Base-by-base conservation (phyloP, 1,139 yeast species). In the Saccharomycopsis phalli region DNA sequence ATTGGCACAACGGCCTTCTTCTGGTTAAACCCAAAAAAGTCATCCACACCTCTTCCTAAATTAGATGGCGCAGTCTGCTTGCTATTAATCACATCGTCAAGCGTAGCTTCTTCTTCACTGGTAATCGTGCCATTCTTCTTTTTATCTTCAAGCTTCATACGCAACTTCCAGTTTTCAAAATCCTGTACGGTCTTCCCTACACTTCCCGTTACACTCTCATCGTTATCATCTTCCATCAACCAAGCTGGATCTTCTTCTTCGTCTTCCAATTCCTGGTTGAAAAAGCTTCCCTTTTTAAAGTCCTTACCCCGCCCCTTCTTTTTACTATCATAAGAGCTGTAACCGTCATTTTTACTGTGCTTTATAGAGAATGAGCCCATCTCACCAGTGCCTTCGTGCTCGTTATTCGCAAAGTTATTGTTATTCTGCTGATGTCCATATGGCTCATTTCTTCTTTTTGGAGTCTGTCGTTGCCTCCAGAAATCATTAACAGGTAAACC, bases 81-180 rank as follows among this genome's bases (percentile, higher is more conserved):
- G 29, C 20, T 34, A 19, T 36, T 34, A 18, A 39, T 41, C 44
- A 41, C 29, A 11, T 41, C 40, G 23, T 44, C 43, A 13, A 41
- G 30, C 27, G 30, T 34, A 10, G 18, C 21, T 32, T 42, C 38
- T 29, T 56, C 59, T 19, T 56, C 57, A 25, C 60, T 57, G 18
- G 60, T 53, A 4, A 47, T 50, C 41, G 66, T 74, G 14, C 77
- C 79, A 40, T 68, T 67, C 50, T 68, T 68, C 46, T 63, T 68
- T 36, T 69, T 67, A 40, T 76, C 81, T 53, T 75, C 72, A 39
- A 63, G 63, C 49, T 69, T 71, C 77, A 76, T 73, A 52, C 68
- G 68, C 37, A 69, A 64, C 57, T 76, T 79, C 84, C 87, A 78
- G 49, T 68, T 66, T 54, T 79, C 87, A 53, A 81, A 81, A 51